Base-by-base conservation (phyloP, 176 grass and related monocot species). In the Panicum miliaceum region DNA sequence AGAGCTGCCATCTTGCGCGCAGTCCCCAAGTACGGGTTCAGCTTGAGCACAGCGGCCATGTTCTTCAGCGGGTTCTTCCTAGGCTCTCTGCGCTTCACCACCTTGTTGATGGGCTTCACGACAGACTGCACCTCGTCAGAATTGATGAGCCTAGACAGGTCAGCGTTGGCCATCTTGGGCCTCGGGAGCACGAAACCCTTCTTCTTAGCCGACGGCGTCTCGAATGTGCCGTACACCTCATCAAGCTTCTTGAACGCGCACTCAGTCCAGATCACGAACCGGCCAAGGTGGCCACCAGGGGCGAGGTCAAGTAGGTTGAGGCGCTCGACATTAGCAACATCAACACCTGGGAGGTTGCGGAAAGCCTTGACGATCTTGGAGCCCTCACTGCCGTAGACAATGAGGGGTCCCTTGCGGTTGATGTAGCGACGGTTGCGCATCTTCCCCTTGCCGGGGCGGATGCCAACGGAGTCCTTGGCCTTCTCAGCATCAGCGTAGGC, bases 211-310 rank as follows among this genome's bases (percentile, higher is more conserved):
- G 95, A 90, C 0, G 86, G 84, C 2, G 90, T 68, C 0, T 97
- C 90, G 0, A 97, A 86, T 60, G 90, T 90, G 8, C 95, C 92
- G 10, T 88, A 97, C 6, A 94, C 87, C 46, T 88, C 86, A 2
- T 97, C 92, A 1, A 97, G 84, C 90, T 97, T 97, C 86, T 97
- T 93, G 68, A 97, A 94, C 0, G 95, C 95, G 0, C 78, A 91
- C 84, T 94, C 91, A 11, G 95, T 97, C 95, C 95, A 97, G 79
- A 97, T 92, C 35, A 97, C 90, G 25, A 97, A 97, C 14, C 92
- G 73, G 10, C 94, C 94, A 45, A 97, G 73, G 76, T 97, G 92
- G 37, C 92, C 95, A 84, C 95, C 92, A 11, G 95, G 92, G 4
- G 95, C 95, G 1, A 97, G 88, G 59, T 94, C 91, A 22, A 97